These are phyloP conservation scores for Candida maris DNA, from an alignment of 805 yeast species.

Conservation along the genomic window DNA sequence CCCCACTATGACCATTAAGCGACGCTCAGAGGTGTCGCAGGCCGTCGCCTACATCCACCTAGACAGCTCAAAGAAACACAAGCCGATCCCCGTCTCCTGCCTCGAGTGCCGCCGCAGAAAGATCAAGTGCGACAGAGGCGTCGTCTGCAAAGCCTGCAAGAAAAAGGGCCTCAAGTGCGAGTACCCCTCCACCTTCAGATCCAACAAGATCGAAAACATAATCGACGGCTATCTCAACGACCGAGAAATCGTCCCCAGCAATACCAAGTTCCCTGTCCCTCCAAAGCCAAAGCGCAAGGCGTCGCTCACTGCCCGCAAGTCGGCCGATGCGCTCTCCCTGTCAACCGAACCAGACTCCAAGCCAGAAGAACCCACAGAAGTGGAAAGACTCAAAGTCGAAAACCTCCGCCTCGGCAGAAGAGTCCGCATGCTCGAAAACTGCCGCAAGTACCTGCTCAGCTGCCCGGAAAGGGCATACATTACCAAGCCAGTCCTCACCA, in stretches of 20 bases:
- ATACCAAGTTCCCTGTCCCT: not conserved
- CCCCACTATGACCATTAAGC: too few species aligned
- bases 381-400: slow-evolving; percentile 4
- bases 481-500: slow-evolving; percentile 5
- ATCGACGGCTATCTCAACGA: slow-evolving; percentile 3
- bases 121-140: slow-evolving; percentile 32
- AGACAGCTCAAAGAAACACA: slow-evolving; percentile 4
- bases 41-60: too few species aligned
- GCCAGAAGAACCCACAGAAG: slow-evolving; percentile 1
- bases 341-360: not conserved
- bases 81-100: slow-evolving; percentile 30
- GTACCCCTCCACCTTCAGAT: slow-evolving; percentile 44
- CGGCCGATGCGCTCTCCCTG: not conserved
- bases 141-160: slow-evolving; percentile 41
- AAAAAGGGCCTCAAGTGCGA: slow-evolving; percentile 36
- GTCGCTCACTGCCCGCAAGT: not conserved
- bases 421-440: slow-evolving; percentile 2
- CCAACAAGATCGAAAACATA: slow-evolving; percentile 29
- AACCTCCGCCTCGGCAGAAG: slow-evolving; percentile 3
- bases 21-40: too few species aligned
- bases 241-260: slow-evolving; percentile 1
- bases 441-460: not conserved
- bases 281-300: not conserved
- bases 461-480: not conserved
- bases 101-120: slow-evolving; percentile 32